Base-by-base conservation (phyloP, 2,329 filamentous ascomycete species). In the Hypoxylon rubiginosum region DNA sequence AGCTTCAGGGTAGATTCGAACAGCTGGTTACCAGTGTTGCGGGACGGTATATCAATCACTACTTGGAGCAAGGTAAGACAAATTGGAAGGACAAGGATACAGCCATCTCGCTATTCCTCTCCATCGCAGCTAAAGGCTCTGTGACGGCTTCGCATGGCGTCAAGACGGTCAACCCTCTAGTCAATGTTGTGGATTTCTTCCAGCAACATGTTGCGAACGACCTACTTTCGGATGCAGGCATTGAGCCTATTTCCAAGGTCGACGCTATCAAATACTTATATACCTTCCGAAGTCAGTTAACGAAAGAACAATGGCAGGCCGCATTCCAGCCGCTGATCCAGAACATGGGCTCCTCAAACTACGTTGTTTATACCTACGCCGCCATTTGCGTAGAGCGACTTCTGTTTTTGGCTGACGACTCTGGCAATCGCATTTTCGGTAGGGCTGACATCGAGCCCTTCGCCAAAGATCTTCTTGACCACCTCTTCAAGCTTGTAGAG, bases 31-130 rank as follows among this genome's bases (percentile, higher is more conserved):
- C 95, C 0, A 87, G 85, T 56, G 92, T 97, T n/a, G 94, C 97
- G 21, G 91, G 90, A 68, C 90, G 88, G 72, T 97, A 98, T 81
- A 92, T 97, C 74, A 88, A 91, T 67, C 92, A 94, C 78, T 97
- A 97, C 77, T 85, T 99, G 28, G 86, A 91, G 58, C 94, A 94
- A 74, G 86, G 89, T 59, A 92, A 92, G 79, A 84, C 86, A 17
- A 94, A 97, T 78, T 99, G 96, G 96, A 97, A 97, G 80, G 90
- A 94, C 52, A 99, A 99, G 82, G 96, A 99, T 76, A 98, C 95
- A 0, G 96, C 96, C n/a, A 91, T 97, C 62, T 98, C 98, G 76
- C 88, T 99, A 15, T 99, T 97, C 84, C 90, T 96, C 39, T 93
- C 96, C 4, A 93, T 98, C 72, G 96, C 96, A 15, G 93, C 94